Conservation (phyloP, 345 rosid species). For the Eutrema heterophyllum region DNA sequence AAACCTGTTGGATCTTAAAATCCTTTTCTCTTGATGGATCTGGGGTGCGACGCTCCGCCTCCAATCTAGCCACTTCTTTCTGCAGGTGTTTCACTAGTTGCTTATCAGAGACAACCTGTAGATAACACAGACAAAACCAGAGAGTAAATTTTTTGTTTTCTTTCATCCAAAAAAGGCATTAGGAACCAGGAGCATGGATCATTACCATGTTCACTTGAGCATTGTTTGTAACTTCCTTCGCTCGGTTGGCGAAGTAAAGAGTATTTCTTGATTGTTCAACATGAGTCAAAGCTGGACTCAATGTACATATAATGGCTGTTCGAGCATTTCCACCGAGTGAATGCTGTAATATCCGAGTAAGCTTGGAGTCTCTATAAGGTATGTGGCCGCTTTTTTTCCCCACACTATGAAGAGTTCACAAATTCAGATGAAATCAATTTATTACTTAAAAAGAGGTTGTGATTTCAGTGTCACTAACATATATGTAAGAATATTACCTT, state of each 20-base stretch:
- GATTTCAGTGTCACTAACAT: neutral
- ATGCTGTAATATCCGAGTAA: constrained; percentile 95
- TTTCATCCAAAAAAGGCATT: neutral
- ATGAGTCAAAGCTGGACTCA: constrained; percentile 90
- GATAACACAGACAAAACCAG: neutral
- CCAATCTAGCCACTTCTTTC: constrained; percentile 96
- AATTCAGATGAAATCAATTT: neutral
- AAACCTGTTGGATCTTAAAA: constrained; percentile 79
- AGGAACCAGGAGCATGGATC: constrained; percentile 1
- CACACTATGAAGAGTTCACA: constrained; percentile 45
- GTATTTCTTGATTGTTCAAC: constrained; percentile 97
- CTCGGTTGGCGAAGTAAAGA: constrained; percentile 90
- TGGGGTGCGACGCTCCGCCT: constrained; percentile 97
- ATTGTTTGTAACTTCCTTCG: constrained; percentile 99
- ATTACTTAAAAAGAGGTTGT: neutral
- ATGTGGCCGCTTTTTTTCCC: constrained; percentile 95
- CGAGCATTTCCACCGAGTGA: constrained; percentile 99
- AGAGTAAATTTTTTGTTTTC: neutral
- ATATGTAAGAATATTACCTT: constrained; percentile 46
- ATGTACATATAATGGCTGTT: constrained; percentile 94
- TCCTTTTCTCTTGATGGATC: constrained; percentile 87
- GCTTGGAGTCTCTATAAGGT: constrained; percentile 97
- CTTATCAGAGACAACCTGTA: constrained; percentile 92
- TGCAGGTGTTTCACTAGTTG: constrained; percentile 97
- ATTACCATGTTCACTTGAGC: constrained; percentile 98